Percentiles rank a stretch among this genome's conserved stretches.
phyloP scores from a whole-genome alignment of 1,139 yeast genomes.

The Ashbya aceris region DNA sequence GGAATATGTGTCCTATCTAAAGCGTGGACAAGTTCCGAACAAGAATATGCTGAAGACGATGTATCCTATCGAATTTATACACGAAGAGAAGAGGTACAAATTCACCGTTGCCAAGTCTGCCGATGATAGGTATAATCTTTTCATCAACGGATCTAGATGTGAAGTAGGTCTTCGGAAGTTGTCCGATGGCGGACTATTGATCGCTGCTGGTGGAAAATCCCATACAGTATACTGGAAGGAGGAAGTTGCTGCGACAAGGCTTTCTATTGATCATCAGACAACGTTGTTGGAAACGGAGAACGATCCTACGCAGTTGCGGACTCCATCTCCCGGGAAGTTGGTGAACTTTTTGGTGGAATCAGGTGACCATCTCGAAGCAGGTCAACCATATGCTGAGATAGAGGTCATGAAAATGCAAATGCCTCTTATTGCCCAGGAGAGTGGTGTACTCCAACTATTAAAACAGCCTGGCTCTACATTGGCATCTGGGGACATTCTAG shows the following conservation, averaged over 20 bases:
- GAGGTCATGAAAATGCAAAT: constrained; percentile 99
- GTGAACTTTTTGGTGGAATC: constrained; percentile 88
- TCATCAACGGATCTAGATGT: constrained; percentile 86
- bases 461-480: constrained; percentile 98
- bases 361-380: constrained; percentile 87
- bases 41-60: constrained; percentile 73
- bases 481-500: constrained; percentile 92
- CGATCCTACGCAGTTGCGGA: constrained; percentile 96
- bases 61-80: constrained; percentile 88
- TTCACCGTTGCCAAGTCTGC: constrained; percentile 94
- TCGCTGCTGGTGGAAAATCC: constrained; percentile 84
- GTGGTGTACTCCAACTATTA: constrained; percentile 83
- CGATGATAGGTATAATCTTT: constrained; percentile 71
- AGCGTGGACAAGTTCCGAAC: constrained; percentile 91
- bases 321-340: constrained; percentile 98
- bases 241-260: constrained; percentile 92
- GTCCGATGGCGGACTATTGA: constrained; percentile 88
- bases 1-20: constrained; percentile 64
- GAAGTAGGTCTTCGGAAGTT: constrained; percentile 79
- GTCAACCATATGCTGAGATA: constrained; percentile 95
- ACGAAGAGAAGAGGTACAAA: constrained; percentile 86
- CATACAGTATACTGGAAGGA: constrained; percentile 97
- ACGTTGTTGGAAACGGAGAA: constrained; percentile 89
- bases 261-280: constrained; percentile 91
- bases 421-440: constrained; percentile 87